A percentile compares a stretch with the other conserved stretches of the same genome.
These are phyloP conservation scores for Didymella arachidicola DNA, from an alignment of 2,329 filamentous ascomycete genomes.

Conservation along the genomic window DNA sequence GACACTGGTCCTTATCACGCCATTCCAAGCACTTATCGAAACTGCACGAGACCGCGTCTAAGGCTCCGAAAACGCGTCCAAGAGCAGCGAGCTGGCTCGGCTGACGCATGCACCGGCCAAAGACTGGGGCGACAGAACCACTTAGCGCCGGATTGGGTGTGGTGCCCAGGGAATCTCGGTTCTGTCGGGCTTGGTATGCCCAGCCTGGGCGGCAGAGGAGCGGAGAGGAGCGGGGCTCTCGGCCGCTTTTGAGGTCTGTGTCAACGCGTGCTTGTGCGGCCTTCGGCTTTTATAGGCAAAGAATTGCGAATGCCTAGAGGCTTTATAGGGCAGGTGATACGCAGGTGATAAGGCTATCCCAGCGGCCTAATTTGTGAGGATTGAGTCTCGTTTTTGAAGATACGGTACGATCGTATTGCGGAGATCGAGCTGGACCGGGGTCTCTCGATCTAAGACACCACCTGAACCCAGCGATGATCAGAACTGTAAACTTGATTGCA, in stretches of 20 bases:
- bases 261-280: conserved; percentile 5
- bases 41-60: conserved; percentile 14
- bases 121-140: conserved; percentile 7
- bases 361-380: background rate
- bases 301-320: conserved; percentile 1
- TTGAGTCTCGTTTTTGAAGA: conserved; percentile 3
- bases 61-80: conserved; percentile 3
- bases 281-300: conserved; percentile 4
- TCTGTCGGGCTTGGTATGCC: conserved; percentile 27
- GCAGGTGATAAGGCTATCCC: conserved; percentile 5
- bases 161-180: conserved; percentile 25
- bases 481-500: conserved; percentile 4
- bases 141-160: conserved; percentile 8
- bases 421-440: background rate
- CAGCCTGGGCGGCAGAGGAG: conserved; percentile 31
- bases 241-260: conserved; percentile 6
- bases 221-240: conserved; percentile 32
- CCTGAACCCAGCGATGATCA: conserved; percentile 4
- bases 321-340: conserved; percentile 5
- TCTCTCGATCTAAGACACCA: background rate
- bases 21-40: conserved; percentile 19
- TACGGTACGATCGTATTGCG: background rate
- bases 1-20: conserved; percentile 21
- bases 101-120: conserved; percentile 30
- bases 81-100: conserved; percentile 27